Base-by-base conservation (phyloP, 1,284 basidiomycete species). In the Wolfiporia cocos region DNA sequence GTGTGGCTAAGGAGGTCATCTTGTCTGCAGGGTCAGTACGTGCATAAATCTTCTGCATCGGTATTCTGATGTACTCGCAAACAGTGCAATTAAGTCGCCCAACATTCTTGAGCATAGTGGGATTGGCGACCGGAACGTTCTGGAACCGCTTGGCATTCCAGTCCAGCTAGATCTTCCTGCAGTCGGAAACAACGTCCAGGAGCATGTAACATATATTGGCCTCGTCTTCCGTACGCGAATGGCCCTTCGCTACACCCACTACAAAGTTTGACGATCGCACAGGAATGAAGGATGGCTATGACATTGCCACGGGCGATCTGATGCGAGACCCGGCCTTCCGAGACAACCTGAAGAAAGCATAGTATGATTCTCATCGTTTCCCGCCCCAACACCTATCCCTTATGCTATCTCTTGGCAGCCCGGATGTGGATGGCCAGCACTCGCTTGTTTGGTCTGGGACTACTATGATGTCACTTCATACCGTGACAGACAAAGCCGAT, bases 31-130 rank as follows among this genome's bases (percentile, higher is more conserved):
- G 57, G 57, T 58, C 33, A 6, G 58, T 44, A 5, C 11, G 19
- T 34, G 21, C 23, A 4, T 24, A 28, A 14, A 19, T 14, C 5
- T 15, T 9, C 33, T 38, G 10, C n/a, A 12, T 22, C 9, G 14
- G 17, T 32, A 5, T 7, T 23, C 6, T 24, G 9, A 21, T 39
- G 14, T 3, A 17, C 3, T 24, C 18, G 26, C 14, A 6, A 5
- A 2, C 29, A 57, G 59, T 35, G 37, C 55, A 2, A 47, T 56
- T 26, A 51, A 54, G 30, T 48, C 54, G 1, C 66, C 68, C 4
- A 60, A 62, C 26, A 47, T 70, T 7, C 60, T 70, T n/a, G 66
- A 70, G 50, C 59, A 68, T 10, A 67, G 65, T 12, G 68, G 68
- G 42, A 62, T 65, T 44, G 64, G 65, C 6, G 49, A 52, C 41